Evolutionary conservation across 306 rosid genomes (phyloP).

Genomic region (Vigna hirtella): DNA sequence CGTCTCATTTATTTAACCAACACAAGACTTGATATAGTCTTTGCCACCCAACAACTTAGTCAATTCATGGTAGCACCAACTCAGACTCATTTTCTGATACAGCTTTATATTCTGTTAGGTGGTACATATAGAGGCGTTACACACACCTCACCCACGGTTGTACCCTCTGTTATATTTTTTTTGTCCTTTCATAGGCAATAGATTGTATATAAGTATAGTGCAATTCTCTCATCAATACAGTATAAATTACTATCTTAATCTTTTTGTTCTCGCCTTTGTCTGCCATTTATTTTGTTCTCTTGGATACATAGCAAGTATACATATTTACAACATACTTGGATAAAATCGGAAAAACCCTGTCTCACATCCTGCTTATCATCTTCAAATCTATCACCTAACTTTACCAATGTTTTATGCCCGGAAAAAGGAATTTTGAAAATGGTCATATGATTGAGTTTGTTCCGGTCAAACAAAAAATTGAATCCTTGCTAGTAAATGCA

Average conservation of each 20-base stretch:
- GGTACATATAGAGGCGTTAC: too few species aligned
- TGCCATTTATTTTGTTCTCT: too few species aligned
- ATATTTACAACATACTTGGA: neutral
- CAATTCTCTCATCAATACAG: too few species aligned
- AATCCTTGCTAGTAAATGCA: neutral
- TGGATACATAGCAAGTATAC: neutral
- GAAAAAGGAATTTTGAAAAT: constrained; percentile 10
- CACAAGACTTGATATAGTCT: too few species aligned
- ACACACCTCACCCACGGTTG: too few species aligned
- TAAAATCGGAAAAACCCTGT: neutral
- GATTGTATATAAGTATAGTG: too few species aligned
- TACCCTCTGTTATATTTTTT: too few species aligned
- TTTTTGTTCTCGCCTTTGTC: too few species aligned
- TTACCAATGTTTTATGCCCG: neutral
- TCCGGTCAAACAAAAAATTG: neutral
- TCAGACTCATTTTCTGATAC: neutral
- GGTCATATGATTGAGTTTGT: constrained; percentile 20
- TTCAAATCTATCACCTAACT: neutral
- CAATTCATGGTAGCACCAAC: neutral
- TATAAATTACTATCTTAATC: too few species aligned
- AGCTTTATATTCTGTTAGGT: too few species aligned
- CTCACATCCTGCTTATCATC: neutral
- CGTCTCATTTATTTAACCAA: too few species aligned
- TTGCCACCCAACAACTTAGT: neutral
- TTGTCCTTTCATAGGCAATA: too few species aligned